phyloP scores from a whole-genome alignment of 2,329 filamentous ascomycete species.

The Stromatinia cepivora region DNA sequence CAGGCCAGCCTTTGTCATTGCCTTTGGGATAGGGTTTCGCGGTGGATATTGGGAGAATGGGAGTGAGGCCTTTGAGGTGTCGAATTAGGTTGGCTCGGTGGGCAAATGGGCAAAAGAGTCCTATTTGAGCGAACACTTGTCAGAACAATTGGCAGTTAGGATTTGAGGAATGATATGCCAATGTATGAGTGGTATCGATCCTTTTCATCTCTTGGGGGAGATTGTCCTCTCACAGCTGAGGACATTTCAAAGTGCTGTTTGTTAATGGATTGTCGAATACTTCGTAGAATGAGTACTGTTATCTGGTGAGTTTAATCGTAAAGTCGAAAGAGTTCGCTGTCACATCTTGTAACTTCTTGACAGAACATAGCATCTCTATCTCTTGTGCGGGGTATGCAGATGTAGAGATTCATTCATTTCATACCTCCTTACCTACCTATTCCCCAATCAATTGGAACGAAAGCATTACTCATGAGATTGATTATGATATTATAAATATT shows the following conservation, averaged over 20 bases:
- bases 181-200: slow-evolving; percentile 60
- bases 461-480: neutral
- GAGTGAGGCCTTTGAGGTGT: slow-evolving; percentile 85
- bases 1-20: slow-evolving; percentile 11
- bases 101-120: slow-evolving; percentile 42
- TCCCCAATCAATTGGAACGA: neutral
- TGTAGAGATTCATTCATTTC: neutral
- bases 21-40: slow-evolving; percentile 17
- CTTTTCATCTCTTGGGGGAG: slow-evolving; percentile 52
- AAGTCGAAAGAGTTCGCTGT: neutral
- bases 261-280: neutral
- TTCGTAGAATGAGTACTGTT: neutral
- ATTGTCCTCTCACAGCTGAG: neutral
- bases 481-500: neutral
- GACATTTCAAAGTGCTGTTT: neutral
- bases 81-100: slow-evolving; percentile 82
- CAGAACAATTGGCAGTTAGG: neutral
- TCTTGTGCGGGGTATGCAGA: neutral
- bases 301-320: neutral
- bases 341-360: neutral
- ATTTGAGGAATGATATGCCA: neutral
- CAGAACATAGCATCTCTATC: neutral
- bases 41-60: slow-evolving; percentile 49
- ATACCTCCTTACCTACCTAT: neutral
- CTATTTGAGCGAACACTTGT: slow-evolving; percentile 12